Conservation (phyloP, 768 basidiomycete species). For the Crassisporium funariophilum region DNA sequence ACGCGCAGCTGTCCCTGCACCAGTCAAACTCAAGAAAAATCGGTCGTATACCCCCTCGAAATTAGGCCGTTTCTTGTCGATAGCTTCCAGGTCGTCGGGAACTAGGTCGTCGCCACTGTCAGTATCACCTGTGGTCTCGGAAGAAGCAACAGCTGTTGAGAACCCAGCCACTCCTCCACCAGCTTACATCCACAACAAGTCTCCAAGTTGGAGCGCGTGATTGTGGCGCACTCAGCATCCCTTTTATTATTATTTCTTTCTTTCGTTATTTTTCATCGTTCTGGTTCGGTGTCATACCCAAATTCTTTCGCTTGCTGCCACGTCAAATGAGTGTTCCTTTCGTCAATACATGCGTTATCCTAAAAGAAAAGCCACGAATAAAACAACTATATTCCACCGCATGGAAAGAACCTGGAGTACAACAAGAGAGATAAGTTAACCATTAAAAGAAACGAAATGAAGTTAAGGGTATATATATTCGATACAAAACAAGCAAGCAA, state of each 20-base stretch:
- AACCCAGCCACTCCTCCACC: constrained; percentile 13
- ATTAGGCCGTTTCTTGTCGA: neutral
- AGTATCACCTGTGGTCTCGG: no score
- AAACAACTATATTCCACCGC: neutral
- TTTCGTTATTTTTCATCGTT: no score
- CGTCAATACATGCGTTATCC: no score
- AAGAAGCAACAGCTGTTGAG: no score
- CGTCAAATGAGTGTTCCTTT: no score
- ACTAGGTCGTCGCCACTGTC: no score
- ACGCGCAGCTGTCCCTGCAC: constrained; percentile 12
- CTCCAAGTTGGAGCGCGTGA: constrained; percentile 3
- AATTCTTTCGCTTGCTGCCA: no score
- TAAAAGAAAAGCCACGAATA: no score
- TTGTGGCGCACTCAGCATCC: neutral
- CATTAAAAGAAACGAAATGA: neutral
- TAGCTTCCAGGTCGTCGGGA: neutral
- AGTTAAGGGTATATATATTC: neutral
- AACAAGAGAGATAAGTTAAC: neutral
- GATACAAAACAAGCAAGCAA: neutral
- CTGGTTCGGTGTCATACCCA: no score
- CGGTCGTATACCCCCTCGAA: constrained; percentile 3
- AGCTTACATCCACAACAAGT: constrained; percentile 5
- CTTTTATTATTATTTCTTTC: neutral
- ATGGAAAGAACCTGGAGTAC: neutral
- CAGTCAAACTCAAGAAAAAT: constrained; percentile 5